phyloP scores from a whole-genome alignment of 2,329 filamentous ascomycete species.

The Cordyceps farinosa region DNA sequence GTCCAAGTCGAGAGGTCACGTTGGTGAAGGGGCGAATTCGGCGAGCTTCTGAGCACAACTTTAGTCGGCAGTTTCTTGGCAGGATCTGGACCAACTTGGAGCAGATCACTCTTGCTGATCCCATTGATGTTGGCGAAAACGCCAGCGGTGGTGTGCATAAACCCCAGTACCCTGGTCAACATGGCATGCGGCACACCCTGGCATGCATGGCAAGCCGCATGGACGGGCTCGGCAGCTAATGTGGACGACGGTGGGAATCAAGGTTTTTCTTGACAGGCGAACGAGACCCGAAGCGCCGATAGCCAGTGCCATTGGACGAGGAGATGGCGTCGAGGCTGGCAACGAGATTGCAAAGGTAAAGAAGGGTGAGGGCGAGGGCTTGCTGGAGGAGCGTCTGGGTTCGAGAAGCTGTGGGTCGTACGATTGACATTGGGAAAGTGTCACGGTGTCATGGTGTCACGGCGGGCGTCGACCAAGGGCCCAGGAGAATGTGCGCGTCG shows the following conservation, averaged over 20 bases:
- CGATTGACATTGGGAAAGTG: neutral
- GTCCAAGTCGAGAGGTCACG: neutral
- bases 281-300: neutral
- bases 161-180: neutral
- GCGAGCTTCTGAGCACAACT: neutral
- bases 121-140: neutral
- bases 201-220: conserved; percentile 2
- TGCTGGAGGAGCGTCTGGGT: neutral
- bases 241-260: neutral
- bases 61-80: neutral
- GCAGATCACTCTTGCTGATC: conserved; percentile 1
- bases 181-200: conserved; percentile 9
- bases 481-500: neutral
- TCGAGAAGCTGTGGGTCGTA: neutral
- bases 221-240: conserved; percentile 1
- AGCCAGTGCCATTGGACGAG: neutral
- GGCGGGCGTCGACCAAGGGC: neutral
- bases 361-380: neutral
- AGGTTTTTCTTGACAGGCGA: neutral
- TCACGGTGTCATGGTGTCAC: no score
- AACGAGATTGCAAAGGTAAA: neutral
- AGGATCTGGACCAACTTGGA: conserved; percentile 2
- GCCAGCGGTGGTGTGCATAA: conserved; percentile 2
- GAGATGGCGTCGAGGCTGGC: neutral
- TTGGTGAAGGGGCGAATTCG: neutral